phyloP scores from a whole-genome alignment of 1,284 basidiomycete species.

The Melanopsichium pennsylvanicum region DNA sequence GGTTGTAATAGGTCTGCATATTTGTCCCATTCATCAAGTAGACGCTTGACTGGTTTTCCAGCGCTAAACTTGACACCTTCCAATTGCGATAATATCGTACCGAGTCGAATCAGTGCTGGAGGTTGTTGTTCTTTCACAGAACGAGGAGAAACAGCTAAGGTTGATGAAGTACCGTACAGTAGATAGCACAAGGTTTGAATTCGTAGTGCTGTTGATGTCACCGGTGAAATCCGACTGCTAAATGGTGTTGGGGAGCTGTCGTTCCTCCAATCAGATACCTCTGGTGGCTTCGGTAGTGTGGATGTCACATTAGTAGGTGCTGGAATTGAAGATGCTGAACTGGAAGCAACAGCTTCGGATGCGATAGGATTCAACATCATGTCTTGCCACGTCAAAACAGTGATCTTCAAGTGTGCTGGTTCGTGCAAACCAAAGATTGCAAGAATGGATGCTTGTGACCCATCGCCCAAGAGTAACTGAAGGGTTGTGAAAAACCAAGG shows the following conservation, averaged over 20 bases:
- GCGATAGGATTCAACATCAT: too few species aligned
- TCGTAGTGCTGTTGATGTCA: not conserved
- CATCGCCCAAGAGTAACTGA: too few species aligned
- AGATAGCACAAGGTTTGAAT: not conserved
- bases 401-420: too few species aligned
- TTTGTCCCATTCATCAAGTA: constrained; percentile 6
- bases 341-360: too few species aligned
- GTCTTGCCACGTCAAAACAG: too few species aligned
- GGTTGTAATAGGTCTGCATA: constrained; percentile 10
- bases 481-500: too few species aligned
- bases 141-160: not conserved
- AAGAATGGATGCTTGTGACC: too few species aligned
- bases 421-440: too few species aligned
- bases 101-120: not conserved
- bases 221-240: not conserved
- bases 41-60: not conserved
- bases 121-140: not conserved
- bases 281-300: too few species aligned
- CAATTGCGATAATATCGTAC: not conserved
- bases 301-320: too few species aligned
- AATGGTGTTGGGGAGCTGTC: not conserved
- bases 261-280: too few species aligned
- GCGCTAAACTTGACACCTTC: not conserved
- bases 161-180: constrained; percentile 2
- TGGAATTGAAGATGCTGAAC: too few species aligned